phyloP scores from a whole-genome alignment of 345 rosid species.

The Murraya paniculata region DNA sequence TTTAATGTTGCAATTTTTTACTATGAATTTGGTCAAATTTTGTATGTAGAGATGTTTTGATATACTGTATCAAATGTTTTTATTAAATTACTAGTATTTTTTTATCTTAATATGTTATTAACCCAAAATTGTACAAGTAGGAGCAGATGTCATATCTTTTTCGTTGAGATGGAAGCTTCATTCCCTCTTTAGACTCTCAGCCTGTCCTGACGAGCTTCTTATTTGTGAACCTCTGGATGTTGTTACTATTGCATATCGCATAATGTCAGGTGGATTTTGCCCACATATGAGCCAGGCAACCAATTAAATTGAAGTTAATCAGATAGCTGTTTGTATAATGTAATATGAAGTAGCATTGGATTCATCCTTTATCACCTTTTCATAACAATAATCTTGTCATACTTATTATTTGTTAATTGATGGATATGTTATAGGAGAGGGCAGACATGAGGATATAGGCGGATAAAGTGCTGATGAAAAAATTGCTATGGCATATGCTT shows the following conservation, averaged over 20 bases:
- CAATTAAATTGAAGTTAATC: neutral
- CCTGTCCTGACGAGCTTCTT: neutral
- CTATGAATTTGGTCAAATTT: neutral
- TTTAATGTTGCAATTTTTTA: neutral
- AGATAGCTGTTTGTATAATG: neutral
- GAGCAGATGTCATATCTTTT: neutral
- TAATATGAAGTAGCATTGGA: neutral
- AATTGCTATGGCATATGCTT: neutral
- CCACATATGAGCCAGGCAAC: neutral
- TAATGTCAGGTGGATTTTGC: neutral
- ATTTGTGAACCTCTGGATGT: neutral
- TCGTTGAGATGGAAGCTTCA: neutral
- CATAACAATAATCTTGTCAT: neutral
- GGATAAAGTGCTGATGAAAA: neutral
- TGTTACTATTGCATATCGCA: neutral
- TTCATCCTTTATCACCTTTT: neutral
- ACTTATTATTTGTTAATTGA: neutral
- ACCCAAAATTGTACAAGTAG: neutral
- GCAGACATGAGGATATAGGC: neutral
- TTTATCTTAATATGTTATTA: neutral
- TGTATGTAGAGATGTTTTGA: neutral
- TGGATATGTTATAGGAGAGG: constrained; percentile 19
- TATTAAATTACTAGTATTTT: neutral
- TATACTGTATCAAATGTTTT: neutral
- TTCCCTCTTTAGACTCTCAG: constrained; percentile 1